Conservation (phyloP, 1,284 basidiomycete species). For the Singerocomus inundabilis region DNA sequence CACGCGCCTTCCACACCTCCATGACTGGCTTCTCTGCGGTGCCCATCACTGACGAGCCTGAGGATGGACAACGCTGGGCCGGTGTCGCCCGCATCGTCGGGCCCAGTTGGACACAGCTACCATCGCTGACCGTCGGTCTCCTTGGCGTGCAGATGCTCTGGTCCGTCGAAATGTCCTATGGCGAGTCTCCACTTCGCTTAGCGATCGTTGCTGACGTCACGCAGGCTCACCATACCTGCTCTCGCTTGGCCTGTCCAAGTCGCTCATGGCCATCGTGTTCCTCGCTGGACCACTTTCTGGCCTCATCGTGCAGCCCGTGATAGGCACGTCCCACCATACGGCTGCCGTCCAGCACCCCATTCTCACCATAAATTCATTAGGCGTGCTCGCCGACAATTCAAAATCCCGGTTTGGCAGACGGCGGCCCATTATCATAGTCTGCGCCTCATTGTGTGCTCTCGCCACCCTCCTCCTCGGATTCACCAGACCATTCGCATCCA, state of each 20-base stretch:
- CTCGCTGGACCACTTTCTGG: slow-evolving; percentile 92
- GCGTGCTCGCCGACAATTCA: slow-evolving; percentile 85
- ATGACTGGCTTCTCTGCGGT: slow-evolving; percentile 51
- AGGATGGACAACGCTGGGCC: slow-evolving; percentile 43
- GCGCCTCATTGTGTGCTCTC: slow-evolving; percentile 62
- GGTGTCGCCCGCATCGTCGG: slow-evolving; percentile 58
- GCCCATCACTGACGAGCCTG: slow-evolving; percentile 38
- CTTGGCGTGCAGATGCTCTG: slow-evolving; percentile 84
- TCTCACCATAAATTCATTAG: slow-evolving; percentile 27
- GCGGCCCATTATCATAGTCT: slow-evolving; percentile 81
- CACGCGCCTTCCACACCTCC: neutral
- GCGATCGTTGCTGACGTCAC: neutral
- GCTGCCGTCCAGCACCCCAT: neutral
- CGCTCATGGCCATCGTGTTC: slow-evolving; percentile 88
- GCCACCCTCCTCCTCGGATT: slow-evolving; percentile 87
- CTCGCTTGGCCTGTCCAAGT: slow-evolving; percentile 86
- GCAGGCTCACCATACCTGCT: slow-evolving; percentile 88
- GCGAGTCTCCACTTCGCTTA: slow-evolving; percentile 38
- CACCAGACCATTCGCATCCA: slow-evolving; percentile 68
- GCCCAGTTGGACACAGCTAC: slow-evolving; percentile 62
- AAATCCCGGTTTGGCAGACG: slow-evolving; percentile 82
- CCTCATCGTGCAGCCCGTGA: slow-evolving; percentile 88
- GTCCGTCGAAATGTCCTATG: slow-evolving; percentile 92
- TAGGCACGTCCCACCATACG: slow-evolving; percentile 46
- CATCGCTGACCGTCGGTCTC: slow-evolving; percentile 73